Base-by-base conservation (phyloP, 1,284 basidiomycete species). In the Ceraceosorus bombacis region DNA sequence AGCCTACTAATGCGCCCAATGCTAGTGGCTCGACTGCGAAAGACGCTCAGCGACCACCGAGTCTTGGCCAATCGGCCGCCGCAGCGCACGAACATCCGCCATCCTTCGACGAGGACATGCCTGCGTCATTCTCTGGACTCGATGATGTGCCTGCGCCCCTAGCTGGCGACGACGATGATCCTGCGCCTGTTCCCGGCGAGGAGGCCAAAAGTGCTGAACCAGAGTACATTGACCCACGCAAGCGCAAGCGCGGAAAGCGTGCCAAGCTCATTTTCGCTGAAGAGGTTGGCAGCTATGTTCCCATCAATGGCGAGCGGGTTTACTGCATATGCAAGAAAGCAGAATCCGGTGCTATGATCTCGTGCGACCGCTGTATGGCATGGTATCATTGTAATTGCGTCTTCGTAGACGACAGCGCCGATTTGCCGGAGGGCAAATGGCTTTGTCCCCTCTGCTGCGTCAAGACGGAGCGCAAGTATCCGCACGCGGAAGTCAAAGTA, bases 341-440 rank as follows among this genome's bases (percentile, higher is more conserved):
- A 7, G 69, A 74, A 49, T 66, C 68, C 48, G 72, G 65, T 38
- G 64, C 65, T 48, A 76, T 77, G 74, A 70, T 77, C 43, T 66
- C 68, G n/a, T 78, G 76, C 63, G 72, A 77, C 58, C 66, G 73
- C 48, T 78, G 76, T 63, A 63, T 65, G 58, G 68, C 69, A 39
- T 77, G 76, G 74, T 78, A 75, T 63, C 76, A 78, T 63, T 70
- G 61, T 15, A 58, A 67, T 27, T 78, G 76, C 57, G 68, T 77
- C 17, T 59, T 67, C 49, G 67, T 77, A 41, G 63, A 62, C n/a
- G 66, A 73, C 13, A 62, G 64, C 12, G 59, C 61, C 27, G 67
- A 70, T 13, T 61, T 69, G 27, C 63, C 67, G 53, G 66, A 72
- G 55, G 57, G 60, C 1, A 17, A 53, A 10, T 78, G 74, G 74